Evolutionary conservation across 2,329 filamentous ascomycete species (phyloP).

Genomic region (Biscogniauxia mediterranea): DNA sequence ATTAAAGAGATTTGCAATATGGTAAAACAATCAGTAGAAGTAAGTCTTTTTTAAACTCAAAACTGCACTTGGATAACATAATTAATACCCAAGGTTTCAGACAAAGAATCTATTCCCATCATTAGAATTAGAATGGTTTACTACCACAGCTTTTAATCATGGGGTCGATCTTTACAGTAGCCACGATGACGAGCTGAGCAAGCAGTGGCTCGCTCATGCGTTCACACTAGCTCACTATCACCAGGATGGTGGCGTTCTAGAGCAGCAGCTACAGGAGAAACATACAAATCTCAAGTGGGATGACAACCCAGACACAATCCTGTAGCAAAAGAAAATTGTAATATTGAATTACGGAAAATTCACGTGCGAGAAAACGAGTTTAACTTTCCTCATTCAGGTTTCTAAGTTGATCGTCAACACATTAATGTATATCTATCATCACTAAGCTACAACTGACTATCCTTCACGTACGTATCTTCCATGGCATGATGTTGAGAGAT

Average conservation of each 20-base stretch:
- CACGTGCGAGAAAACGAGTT: background rate
- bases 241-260: conserved; percentile 51
- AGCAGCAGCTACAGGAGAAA: conserved; percentile 42
- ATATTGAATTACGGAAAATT: too few relatives aligned
- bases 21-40: conserved; percentile 49
- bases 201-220: conserved; percentile 61
- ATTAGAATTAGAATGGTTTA: conserved; percentile 75
- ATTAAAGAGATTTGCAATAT: conserved; percentile 61
- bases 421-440: too few relatives aligned
- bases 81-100: conserved; percentile 25
- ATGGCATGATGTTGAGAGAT: too few relatives aligned
- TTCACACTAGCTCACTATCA: conserved; percentile 59
- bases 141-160: conserved; percentile 66
- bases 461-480: too few relatives aligned
- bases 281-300: conserved; percentile 41
- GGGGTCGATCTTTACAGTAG: conserved; percentile 63
- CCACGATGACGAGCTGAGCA: conserved; percentile 53
- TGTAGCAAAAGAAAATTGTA: background rate
- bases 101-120: conserved; percentile 54
- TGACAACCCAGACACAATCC: background rate
- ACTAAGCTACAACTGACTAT: too few relatives aligned
- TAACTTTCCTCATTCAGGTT: too few relatives aligned
- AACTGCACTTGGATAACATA: background rate
- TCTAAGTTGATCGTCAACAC: too few relatives aligned
- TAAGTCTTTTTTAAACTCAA: conserved; percentile 28